Base-by-base conservation (phyloP, 2,329 filamentous ascomycete species). In the Sclerotinia glacialis region DNA sequence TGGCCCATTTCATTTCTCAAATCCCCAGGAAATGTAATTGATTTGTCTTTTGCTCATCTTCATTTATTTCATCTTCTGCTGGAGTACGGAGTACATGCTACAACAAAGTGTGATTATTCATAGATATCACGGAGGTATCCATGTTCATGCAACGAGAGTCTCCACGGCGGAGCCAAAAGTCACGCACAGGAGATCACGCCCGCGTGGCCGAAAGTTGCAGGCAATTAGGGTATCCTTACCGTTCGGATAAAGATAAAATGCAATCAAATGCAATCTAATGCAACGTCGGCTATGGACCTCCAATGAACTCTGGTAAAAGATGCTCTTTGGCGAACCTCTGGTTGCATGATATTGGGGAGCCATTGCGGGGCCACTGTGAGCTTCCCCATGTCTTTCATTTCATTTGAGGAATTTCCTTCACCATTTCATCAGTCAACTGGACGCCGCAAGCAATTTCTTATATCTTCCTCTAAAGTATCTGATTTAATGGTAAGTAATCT, bases 191-290 rank as follows among this genome's bases (percentile, higher is more conserved):
- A 61, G 58, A 61, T 61, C 58, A 49, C 58, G 21, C 28, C 44
- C n/a, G 34, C 31, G 53, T 55, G 52, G 31, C 53, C n/a, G 28
- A 26, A 49, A 23, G 58, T 49, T 49, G 44, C 58, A 49, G 58
- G 34, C 31, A 28, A 37, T 37, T 40, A 26, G n/a, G 31, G 49
- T 34, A 14, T 26, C n/a, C n/a, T 5, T 12, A 31, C 26, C 26
- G 44, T 37, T 37, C 14, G 21, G 37, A 49, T 34, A 8, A 26
- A 46, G 44, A 34, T 49, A 59, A 59, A 34, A 47, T 47, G 44
- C 58, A 61, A 49, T 61, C 44, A 59, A 34, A 47, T 47, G 44
- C 58, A 61, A 49, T 61, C 44, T 49, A 49, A 49, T 61, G 46
- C 46, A 60, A 60, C 28, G 23, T 59, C 56, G 56, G 26, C 21